Evolutionary conservation across 345 rosid genomes (phyloP), one percentile per base, ranked within the genome.

Genomic region (Eucalyptus victrix): DNA sequence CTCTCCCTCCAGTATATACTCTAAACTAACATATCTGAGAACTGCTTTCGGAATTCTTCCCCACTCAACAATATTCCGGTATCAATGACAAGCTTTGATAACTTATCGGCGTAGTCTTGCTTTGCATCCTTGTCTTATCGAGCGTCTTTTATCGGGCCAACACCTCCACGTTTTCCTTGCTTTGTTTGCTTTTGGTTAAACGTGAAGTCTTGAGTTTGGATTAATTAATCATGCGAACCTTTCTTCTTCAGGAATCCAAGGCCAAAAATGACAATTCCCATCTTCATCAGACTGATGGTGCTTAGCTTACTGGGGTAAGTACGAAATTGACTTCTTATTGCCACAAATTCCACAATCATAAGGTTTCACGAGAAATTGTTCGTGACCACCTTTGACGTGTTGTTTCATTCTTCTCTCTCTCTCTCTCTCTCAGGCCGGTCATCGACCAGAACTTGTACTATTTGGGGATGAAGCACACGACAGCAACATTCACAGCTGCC

Each of bases 401-500:
- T 34, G 37, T n/a, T 49, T 37, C 54, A 6, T 47, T 53, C 87
- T 56, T 7, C 3, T 34, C 49, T 49, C 47, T 44, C 47, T 45
- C 47, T 45, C 21, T 50, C 10, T n/a, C 13, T 69, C 51, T 49
- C 90, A 98, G 99, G 95, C 96, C 96, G 40, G 99, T 97, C 17
- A 97, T 97, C 9, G 97, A 96, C 91, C 99, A 97, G 54, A 97
- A 97, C 91, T 87, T 96, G 86, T 97, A 96, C 86, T 95, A 89
- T 37, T 24, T 94, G 42, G 98, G 99, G 85, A 95, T 97, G 97
- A 97, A 96, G 93, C 91, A 94, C 86, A 96, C 99, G 1, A 97
- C 98, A 0, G 99, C 97, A 15, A 97, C 99, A 30, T 96, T 96
- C 88, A 96, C 99, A 80, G 93, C 97, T 3, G 96, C 99, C 88